Base-by-base conservation (phyloP, 2,329 filamentous ascomycete species). In the Cladosporium sp. region DNA sequence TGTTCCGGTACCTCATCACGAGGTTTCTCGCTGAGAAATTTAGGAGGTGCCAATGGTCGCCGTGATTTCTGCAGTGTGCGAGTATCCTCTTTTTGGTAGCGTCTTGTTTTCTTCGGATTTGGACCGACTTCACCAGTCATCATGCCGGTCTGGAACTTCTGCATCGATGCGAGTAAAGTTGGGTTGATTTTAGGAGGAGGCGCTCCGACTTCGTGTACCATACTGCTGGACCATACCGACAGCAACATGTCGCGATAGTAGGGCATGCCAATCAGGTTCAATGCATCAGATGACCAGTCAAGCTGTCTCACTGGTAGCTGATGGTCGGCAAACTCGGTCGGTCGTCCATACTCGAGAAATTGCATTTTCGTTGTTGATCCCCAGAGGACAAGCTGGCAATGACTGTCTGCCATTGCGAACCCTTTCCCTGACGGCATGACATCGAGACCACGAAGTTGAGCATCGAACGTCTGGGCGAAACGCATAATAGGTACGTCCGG, bases 11-110 rank as follows among this genome's bases (percentile, higher is more conserved):
- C 81, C 21, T 84, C 82, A 67, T 93, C 90, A 51, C 71, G 66
- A 5, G 92, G 91, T 78, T 96, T 96, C 75, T 99, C 94, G 76
- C 95, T 98, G 63, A 99, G 79, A 74, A 99, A 98, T 72, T 94
- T 97, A 3, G 95, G 95, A 0, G 92, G 89, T 86, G 88, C 70
- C 86, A 88, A 70, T 72, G 89, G 84, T 51, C 87, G 85, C 48
- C 86, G 84, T 0, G 83, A 79, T 58, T 86, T 88, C 63, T 89
- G 75, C 85, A 39, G 83, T 75, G 49, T 85, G 83, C 73, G 72
- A 7, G 73, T 73, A 53, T 76, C 69, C 36, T 74, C 91, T 2
- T 90, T 85, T 75, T 98, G 93, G 72, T 99, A 95, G 64, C 95
- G 87, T 26, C 87, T 87, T 8, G 86, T 81, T 54, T 89, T 90